Base-by-base conservation (phyloP, 495 filamentous ascomycete species). In the Talaromyces borbonicus region DNA sequence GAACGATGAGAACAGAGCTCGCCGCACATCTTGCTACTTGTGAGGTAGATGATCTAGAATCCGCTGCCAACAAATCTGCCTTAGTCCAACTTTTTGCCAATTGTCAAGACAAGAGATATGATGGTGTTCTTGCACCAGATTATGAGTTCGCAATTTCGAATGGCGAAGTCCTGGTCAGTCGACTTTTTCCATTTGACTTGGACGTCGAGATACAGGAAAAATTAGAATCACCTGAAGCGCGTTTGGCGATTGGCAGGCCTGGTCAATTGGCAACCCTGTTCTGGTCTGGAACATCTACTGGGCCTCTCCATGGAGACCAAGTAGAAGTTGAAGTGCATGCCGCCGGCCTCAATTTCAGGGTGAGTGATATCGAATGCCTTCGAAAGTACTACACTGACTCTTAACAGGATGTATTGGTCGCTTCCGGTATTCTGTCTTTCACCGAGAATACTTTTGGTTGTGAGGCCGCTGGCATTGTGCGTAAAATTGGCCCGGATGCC, bases 321-420 rank as follows among this genome's bases (percentile, higher is more conserved):
- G 49, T 66, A 29, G 60, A 66, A 43, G 33, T 68, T n/a, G 55
- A 68, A 31, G 52, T 68, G 5, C 46, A 64, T n/a, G 60, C 61
- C 32, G 55, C 64, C 4, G 69, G 66, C 0, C 26, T 73, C 0
- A 71, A 71, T 27, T 69, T 70, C n/a, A n/a, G n/a, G n/a, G n/a
- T n/a, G n/a, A n/a, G n/a, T n/a, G n/a, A n/a, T n/a, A n/a, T n/a
- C n/a, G n/a, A n/a, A n/a, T n/a, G n/a, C n/a, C n/a, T n/a, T n/a
- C n/a, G n/a, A n/a, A n/a, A n/a, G n/a, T n/a, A n/a, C n/a, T 44
- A 60, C 56, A 59, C 66, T 69, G 46, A 50, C 65, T 14, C 49
- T 66, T 20, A 57, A 66, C 23, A 53, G 31, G 66, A 69, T 37
- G 56, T 68, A 0, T 47, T 69, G 27, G 54, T 59, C 31, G 60